Evolutionary conservation across 2,329 filamentous ascomycete species (phyloP), one percentile per base, ranked within the genome.

Genomic region (Teratosphaeria destructans): DNA sequence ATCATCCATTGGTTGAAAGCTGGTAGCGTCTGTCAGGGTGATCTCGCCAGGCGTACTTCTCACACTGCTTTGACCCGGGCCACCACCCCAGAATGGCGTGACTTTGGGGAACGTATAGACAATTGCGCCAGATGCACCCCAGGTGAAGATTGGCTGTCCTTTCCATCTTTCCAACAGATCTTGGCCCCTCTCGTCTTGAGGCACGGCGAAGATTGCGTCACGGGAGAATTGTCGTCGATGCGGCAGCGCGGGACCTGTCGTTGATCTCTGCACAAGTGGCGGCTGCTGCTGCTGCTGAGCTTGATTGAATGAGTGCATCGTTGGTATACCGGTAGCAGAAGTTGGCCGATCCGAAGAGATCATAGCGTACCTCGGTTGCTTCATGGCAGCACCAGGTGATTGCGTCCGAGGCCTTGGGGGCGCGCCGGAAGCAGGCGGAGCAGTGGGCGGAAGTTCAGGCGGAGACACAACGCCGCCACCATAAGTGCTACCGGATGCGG

Each of bases 151-250:
- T 0, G 95, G 94, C 12, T 84, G 82, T 3, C 95, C 95, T 75
- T 88, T 91, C 94, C 94, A 99, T 65, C 94, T 82, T 71, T 95
- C 82, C 6, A 99, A 77, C 2, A 86, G 85, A 75, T 99, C 94
- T 19, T 84, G 75, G 67, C 78, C 76, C 43, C 78, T 78, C 54
- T 82, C 82, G 61, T 80, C 83, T 55, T 75, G 76, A 3, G 84
- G 84, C 5, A 76, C 66, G 57, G 85, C 80, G 61, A 82, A 85
- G 23, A 80, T 76, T 16, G 84, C 72, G 27, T 81, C 77, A 29
- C 78, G 74, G 14, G 79, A 79, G 52, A 77, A 73, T 54, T 77
- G 75, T 43, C 74, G 72, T 34, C 71, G 71, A 47, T 74, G 74
- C 12, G 70, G 65, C 39, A 74, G 68, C 7, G 70, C 61, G 4